Percentiles rank a stretch among this genome's conserved stretches.
Evolutionary conservation across 2,329 filamentous ascomycete species (phyloP).

Genomic region (Dactylonectria macrodidyma): DNA sequence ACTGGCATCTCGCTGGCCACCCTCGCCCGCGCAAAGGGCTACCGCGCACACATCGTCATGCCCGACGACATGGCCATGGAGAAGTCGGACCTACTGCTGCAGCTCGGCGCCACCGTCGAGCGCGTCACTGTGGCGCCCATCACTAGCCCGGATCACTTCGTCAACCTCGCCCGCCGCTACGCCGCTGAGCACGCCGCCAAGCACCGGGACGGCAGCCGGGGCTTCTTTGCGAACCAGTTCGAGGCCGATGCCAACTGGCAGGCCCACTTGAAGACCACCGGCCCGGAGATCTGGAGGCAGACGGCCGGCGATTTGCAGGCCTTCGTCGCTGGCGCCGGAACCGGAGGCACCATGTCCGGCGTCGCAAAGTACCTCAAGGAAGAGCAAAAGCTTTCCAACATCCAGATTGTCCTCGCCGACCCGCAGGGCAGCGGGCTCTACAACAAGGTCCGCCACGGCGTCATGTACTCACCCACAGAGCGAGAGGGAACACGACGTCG

Average conservation of each 20-base stretch:
- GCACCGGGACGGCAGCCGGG: conserved; percentile 73
- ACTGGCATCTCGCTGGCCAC: conserved; percentile 96
- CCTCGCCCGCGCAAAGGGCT: conserved; percentile 88
- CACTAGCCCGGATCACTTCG: conserved; percentile 92
- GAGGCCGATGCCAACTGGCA: conserved; percentile 91
- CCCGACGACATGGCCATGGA: conserved; percentile 90
- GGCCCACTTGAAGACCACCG: conserved; percentile 86
- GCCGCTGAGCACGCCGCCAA: conserved; percentile 80
- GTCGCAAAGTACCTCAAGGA: conserved; percentile 89
- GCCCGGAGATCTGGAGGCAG: conserved; percentile 90
- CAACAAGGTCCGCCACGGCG: conserved; percentile 92
- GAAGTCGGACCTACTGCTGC: conserved; percentile 89
- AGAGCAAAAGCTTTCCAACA: conserved; percentile 66
- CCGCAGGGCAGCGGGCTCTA: conserved; percentile 94
- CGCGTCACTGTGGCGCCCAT: conserved; percentile 93
- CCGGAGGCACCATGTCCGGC: conserved; percentile 92
- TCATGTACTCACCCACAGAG: conserved; percentile 95
- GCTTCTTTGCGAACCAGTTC: conserved; percentile 97
- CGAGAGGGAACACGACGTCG: conserved; percentile 90
- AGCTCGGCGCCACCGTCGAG: conserved; percentile 94
- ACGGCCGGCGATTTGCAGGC: conserved; percentile 82
- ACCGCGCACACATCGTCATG: conserved; percentile 97
- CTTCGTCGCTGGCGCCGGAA: conserved; percentile 94
- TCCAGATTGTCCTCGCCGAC: conserved; percentile 88
- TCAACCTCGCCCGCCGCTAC: conserved; percentile 87